A percentile compares a stretch with the other conserved stretches of the same genome.
phyloP scores from a whole-genome alignment of 129 eudicot species.

The Ambrosia trifida region DNA sequence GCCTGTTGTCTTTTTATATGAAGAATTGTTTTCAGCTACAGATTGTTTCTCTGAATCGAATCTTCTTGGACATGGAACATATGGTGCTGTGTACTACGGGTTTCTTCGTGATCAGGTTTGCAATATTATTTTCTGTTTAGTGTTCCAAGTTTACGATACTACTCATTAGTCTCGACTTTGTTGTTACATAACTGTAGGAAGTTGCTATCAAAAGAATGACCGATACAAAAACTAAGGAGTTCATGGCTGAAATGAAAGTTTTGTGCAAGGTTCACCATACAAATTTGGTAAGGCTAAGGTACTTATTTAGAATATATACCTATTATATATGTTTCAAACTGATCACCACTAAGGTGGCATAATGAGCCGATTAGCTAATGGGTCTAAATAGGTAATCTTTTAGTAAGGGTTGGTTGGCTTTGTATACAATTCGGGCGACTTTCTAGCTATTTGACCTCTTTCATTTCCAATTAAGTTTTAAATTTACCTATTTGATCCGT shows the following conservation, averaged over 20 bases:
- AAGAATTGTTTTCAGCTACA: slow-evolving; percentile 64
- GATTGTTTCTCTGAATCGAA: slow-evolving; percentile 81
- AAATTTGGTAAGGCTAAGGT: slow-evolving; percentile 71
- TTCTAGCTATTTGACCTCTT: not conserved
- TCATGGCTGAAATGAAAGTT: slow-evolving; percentile 91
- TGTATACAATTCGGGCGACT: not conserved
- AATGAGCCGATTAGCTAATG: not conserved
- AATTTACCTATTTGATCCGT: not conserved
- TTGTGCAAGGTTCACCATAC: slow-evolving; percentile 95
- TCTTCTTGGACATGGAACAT: slow-evolving; percentile 91
- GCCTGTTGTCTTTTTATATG: slow-evolving; percentile 71
- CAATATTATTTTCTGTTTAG: slow-evolving; percentile 4
- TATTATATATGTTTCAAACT: slow-evolving; percentile 1
- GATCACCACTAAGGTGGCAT: not conserved
- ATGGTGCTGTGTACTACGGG: slow-evolving; percentile 84
- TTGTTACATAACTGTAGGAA: slow-evolving; percentile 54
- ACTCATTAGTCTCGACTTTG: slow-evolving; percentile 11
- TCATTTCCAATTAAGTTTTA: not conserved
- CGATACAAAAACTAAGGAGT: slow-evolving; percentile 79
- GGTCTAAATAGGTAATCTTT: not conserved
- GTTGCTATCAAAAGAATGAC: slow-evolving; percentile 93
- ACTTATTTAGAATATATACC: slow-evolving; percentile 7
- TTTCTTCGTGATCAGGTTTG: slow-evolving; percentile 77
- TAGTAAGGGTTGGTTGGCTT: not conserved
- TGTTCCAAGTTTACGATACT: not conserved